Base-by-base conservation (phyloP, 805 yeast genomes). In the Candida pseudoglaebosa region DNA sequence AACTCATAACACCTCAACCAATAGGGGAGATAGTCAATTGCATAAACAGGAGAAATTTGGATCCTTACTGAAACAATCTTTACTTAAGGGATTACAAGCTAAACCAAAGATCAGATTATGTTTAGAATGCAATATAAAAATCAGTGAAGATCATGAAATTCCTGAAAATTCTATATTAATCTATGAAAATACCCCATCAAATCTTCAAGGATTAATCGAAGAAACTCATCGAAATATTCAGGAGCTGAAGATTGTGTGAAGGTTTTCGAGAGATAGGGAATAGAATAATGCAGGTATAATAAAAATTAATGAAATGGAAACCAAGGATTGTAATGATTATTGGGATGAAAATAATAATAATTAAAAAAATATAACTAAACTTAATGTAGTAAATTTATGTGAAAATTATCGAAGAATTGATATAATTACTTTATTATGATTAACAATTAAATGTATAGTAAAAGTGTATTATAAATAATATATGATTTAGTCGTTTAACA, bases 61-160 rank as follows among this genome's bases (percentile, higher is more conserved):
- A 5, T 21, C 17, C 17, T 5, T 13, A n/a, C 15, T 34, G 36
- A 17, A 22, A 13, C 29, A 26, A 13, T 26, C 29, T n/a, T 12
- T 26, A 12, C 6, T 34, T 33, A 5, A 46, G 42, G n/a, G 49
- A 33, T 52, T 62, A 37, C 61, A 62, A 38, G 47, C 47, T 16
- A 49, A 51, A 34, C 53, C 52, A 14, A 39, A 22, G 5, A 48
- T 64, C 31, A 44, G 47, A 32, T 44, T 62, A 36, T 65, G 71
- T 36, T 45, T 65, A 16, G 57, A 56, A 28, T 65, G 71, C 39
- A 49, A 54, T 20, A 45, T 46, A 17, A 42, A 49, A 35, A 43
- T 49, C 34, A 51, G 56, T 24, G 54, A 55, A 4, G 42, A 47
- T 28, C 41, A 45, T 12, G 48, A 48, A 18, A 49, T 50, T 5